Conservation (phyloP, 345 rosid genomes). For the Anastatica hierochuntica region DNA sequence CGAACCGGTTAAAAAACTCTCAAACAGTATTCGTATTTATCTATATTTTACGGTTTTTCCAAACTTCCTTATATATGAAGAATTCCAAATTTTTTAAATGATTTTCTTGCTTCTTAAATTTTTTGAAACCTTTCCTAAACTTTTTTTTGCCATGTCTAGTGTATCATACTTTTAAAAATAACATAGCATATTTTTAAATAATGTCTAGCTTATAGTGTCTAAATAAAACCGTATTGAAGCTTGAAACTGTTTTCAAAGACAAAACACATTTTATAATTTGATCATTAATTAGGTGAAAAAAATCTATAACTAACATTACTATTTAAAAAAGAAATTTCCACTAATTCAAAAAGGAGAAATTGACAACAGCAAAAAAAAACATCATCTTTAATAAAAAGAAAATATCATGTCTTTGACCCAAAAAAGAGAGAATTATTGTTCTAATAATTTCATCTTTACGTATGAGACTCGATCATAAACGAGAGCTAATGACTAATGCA, state of each 20-base stretch:
- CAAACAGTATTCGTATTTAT: no score
- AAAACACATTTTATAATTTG: neutral
- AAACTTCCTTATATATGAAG: no score
- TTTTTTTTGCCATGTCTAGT: no score
- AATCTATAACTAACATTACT: slow-evolving; percentile 2
- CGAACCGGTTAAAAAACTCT: no score
- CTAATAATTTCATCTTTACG: slow-evolving; percentile 13
- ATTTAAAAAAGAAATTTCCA: slow-evolving; percentile 13
- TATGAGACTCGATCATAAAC: neutral
- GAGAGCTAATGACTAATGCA: neutral
- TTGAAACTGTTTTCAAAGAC: neutral
- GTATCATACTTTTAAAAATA: no score
- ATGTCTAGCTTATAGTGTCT: no score
- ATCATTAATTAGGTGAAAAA: slow-evolving; percentile 5
- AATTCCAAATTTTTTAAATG: no score
- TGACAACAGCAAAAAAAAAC: neutral
- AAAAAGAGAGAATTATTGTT: slow-evolving; percentile 14
- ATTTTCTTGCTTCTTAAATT: neutral
- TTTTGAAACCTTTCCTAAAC: neutral
- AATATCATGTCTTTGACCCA: slow-evolving; percentile 18
- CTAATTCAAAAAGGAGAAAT: slow-evolving; percentile 18
- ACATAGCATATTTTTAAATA: no score
- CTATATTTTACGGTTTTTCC: no score
- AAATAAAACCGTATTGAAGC: no score
- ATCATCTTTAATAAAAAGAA: slow-evolving; percentile 9